Evolutionary conservation across 139 green algal species (phyloP).

Genomic region (Chlorella sp.): DNA sequence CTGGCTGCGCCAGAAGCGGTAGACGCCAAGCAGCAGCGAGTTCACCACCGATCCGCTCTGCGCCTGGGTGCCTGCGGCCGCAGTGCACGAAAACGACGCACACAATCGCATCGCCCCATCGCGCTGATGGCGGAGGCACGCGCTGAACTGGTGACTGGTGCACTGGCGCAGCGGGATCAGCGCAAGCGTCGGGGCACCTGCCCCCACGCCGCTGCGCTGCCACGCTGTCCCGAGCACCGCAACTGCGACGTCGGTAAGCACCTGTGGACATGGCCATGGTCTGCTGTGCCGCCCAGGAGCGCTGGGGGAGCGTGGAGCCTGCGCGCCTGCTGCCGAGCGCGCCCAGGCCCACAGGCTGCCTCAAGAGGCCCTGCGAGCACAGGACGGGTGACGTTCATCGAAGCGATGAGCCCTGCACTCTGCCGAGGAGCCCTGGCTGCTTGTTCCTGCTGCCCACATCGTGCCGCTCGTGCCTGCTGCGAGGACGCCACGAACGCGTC

Average conservation of each 20-base stretch:
- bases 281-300: neutral
- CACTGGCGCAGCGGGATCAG: neutral
- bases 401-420: neutral
- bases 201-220: neutral
- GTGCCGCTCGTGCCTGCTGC: too few species aligned
- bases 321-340: neutral
- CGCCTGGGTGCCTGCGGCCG: conserved; percentile 24
- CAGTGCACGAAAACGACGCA: too few species aligned
- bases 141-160: neutral
- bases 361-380: neutral
- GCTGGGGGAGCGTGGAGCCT: neutral
- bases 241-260: too few species aligned
- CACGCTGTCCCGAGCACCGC: too few species aligned
- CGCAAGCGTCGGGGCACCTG: neutral
- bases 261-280: neutral
- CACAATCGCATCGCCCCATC: too few species aligned
- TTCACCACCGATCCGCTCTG: conserved; percentile 24
- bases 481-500: too few species aligned
- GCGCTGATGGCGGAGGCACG: too few species aligned
- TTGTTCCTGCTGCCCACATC: neutral
- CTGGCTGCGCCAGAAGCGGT: conserved; percentile 43
- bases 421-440: neutral
- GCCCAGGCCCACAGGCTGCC: neutral
- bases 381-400: neutral
- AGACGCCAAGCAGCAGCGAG: conserved; percentile 36